Conservation (phyloP, 805 yeast species). For the Lachancea quebecensis region DNA sequence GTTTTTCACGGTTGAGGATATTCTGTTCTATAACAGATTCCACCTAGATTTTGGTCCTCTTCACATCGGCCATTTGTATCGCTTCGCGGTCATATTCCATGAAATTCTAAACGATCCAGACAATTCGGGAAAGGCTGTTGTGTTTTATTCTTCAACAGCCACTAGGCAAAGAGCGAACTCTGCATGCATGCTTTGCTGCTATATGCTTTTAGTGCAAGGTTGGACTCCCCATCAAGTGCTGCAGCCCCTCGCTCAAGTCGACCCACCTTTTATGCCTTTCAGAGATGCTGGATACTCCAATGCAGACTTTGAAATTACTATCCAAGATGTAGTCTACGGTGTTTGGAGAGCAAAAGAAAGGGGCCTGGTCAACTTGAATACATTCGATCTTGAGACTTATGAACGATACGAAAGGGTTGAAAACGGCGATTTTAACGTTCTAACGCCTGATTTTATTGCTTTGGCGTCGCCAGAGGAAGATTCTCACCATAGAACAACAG, state of each 20-base stretch:
- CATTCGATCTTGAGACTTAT: constrained; percentile 85
- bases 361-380: constrained; percentile 76
- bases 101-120: constrained; percentile 80
- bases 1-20: constrained; percentile 87
- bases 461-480: constrained; percentile 94
- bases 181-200: constrained; percentile 88
- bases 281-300: constrained; percentile 96
- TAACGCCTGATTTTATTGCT: constrained; percentile 91
- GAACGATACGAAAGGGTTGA: constrained; percentile 94
- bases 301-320: constrained; percentile 88
- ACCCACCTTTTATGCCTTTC: constrained; percentile 90
- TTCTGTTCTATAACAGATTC: constrained; percentile 88
- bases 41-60: constrained; percentile 96
- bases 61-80: constrained; percentile 84
- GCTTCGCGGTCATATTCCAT: constrained; percentile 92
- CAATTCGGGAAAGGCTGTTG: constrained; percentile 83
- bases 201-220: constrained; percentile 88
- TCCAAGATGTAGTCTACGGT: constrained; percentile 93
- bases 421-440: constrained; percentile 89
- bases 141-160: constrained; percentile 77
- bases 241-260: constrained; percentile 87
- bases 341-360: constrained; percentile 97
- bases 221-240: constrained; percentile 98
- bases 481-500: constrained; percentile 18
- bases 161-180: constrained; percentile 85